Evolutionary conservation across 345 rosid genomes (phyloP).

Genomic region (Citrus maxima): DNA sequence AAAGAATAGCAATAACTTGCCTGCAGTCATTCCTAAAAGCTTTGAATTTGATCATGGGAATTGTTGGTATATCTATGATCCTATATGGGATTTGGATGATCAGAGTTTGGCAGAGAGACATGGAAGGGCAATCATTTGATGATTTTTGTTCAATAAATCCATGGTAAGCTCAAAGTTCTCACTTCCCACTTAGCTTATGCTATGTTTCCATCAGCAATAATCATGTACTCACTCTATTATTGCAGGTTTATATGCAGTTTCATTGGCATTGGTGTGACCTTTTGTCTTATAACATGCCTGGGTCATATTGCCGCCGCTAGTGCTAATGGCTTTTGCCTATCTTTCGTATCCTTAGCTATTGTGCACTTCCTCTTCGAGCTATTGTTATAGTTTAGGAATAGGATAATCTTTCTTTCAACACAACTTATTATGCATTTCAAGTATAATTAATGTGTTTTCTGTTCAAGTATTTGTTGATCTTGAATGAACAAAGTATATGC

Average conservation of each 20-base stretch:
- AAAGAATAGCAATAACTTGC: conserved; percentile 27
- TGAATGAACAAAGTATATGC: conserved; percentile 31
- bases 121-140: conserved; percentile 24
- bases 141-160: conserved; percentile 28
- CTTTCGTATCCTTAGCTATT: conserved; percentile 47
- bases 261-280: conserved; percentile 33
- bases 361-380: not conserved
- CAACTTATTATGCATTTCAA: not conserved
- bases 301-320: conserved; percentile 52
- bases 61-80: conserved; percentile 50
- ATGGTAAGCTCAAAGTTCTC: conserved; percentile 23
- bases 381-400: not conserved
- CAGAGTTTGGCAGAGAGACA: conserved; percentile 51
- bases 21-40: conserved; percentile 35
- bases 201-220: not conserved
- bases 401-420: not conserved
- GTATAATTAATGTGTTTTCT: not conserved
- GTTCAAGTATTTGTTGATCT: conserved; percentile 13
- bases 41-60: conserved; percentile 42
- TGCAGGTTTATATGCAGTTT: conserved; percentile 55
- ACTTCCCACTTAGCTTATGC: not conserved
- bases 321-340: conserved; percentile 45
- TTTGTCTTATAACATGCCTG: conserved; percentile 49
- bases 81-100: conserved; percentile 53
- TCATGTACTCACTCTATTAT: not conserved